Evolutionary conservation across 2,329 filamentous ascomycete species (phyloP).

Genomic region (Rhynchosporium graminicola): DNA sequence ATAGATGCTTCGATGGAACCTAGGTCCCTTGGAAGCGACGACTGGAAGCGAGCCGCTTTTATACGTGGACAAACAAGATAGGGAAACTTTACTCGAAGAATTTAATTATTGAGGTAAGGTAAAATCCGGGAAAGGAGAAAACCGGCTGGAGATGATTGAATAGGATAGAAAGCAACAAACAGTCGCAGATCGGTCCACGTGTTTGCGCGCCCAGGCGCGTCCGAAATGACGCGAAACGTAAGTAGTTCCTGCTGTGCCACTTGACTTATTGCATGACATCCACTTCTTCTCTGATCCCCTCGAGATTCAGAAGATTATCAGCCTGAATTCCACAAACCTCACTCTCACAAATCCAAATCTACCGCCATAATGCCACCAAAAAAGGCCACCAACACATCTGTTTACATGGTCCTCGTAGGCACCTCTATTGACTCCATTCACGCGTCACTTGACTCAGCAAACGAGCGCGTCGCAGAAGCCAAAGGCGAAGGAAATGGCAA

Average conservation of each 20-base stretch:
- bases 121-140: no score
- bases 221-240: neutral
- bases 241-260: constrained; percentile 2
- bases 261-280: constrained; percentile 6
- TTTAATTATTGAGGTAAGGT: no score
- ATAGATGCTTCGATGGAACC: no score
- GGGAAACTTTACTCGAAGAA: no score
- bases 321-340: neutral
- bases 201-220: neutral
- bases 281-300: neutral
- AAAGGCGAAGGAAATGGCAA: constrained; percentile 14
- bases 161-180: neutral
- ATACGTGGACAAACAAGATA: no score
- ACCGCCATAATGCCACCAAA: constrained; percentile 28
- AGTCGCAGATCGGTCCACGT: neutral
- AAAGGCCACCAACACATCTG: constrained; percentile 15
- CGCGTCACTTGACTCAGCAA: constrained; percentile 25
- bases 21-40: no score
- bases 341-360: neutral
- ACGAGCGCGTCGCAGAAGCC: constrained; percentile 15
- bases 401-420: constrained; percentile 22
- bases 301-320: neutral
- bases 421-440: constrained; percentile 24
- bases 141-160: neutral
- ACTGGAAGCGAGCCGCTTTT: no score